Evolutionary conservation across 768 basidiomycete genomes (phyloP), one percentile per base, ranked within the genome.

Genomic region (Lactarius akahatsu): DNA sequence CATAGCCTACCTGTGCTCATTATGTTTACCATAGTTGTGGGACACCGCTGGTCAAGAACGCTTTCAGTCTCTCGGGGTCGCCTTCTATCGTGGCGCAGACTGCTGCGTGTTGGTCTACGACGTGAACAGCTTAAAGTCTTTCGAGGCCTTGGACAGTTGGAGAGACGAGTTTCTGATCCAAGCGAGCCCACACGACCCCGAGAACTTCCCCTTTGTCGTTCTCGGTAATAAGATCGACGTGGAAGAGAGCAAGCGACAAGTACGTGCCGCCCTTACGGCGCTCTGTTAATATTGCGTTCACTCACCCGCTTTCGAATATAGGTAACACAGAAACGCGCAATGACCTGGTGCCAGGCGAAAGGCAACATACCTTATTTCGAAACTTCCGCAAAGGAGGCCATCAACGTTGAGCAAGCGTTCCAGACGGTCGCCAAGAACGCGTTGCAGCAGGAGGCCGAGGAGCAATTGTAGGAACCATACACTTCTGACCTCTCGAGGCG

Each of bases 151-250:
- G 57, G 97, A 98, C 79, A 96, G 94, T 75, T 99, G 97, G 97
- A 85, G 97, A 67, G 97, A 99, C 78, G 97, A 99, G 78, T 99
- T 99, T 79, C 86, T 99, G 72, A 97, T 99, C 73, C 91, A 99
- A 80, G 97, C 97, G 13, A 95, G 93, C 75, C 97, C 97, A 55
- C 94, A 96, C 76, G 96, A 98, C 77, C 96, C 97, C 47, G 97
- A 98, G 84, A 98, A 98, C 81, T 99, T 99, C 78, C 97, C 97
- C 7, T 99, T 99, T 74, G 96, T 99, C 63, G 96, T 99, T 15
- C 80, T 99, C 66, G 97, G 97, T n/a, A 99, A 99, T 81, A 99
- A 99, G 93, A 96, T 99, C 76, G 97, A 99, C 76, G 93, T 98
- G 73, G 97, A 98, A 80, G 97, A 98, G 81, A 91, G 89, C 77